These are phyloP conservation scores for Fusarium virguliforme DNA, from an alignment of 2,329 filamentous ascomycete genomes.

Conservation along the genomic window DNA sequence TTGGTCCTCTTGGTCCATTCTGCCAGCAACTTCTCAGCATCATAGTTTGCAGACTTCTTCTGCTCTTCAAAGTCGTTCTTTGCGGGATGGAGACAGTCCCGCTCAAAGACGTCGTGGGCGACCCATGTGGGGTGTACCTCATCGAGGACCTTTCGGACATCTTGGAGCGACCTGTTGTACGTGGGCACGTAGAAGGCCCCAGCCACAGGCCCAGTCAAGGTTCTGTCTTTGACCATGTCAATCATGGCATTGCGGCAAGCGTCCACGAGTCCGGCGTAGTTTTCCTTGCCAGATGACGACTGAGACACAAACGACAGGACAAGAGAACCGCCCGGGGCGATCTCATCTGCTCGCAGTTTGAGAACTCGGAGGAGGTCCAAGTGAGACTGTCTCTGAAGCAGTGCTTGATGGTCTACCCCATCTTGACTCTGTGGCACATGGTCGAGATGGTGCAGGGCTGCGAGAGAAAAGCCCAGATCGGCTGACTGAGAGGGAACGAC, in stretches of 20 bases:
- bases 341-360: not conserved
- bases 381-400: not conserved
- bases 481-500: not conserved
- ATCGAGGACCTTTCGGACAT: not conserved
- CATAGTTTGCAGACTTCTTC: not conserved
- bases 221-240: not conserved
- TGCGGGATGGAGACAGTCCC: not conserved
- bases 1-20: not conserved
- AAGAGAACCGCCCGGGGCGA: not conserved
- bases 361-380: not conserved
- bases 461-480: not conserved
- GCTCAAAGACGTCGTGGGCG: not conserved
- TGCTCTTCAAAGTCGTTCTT: not conserved
- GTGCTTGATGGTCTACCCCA: not conserved
- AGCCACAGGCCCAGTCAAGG: not conserved
- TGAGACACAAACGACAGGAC: not conserved
- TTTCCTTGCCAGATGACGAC: not conserved
- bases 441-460: not conserved
- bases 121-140: not conserved
- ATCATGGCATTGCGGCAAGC: not conserved
- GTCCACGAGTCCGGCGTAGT: not conserved
- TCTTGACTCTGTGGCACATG: not conserved
- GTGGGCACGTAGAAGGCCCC: not conserved
- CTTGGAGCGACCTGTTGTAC: not conserved
- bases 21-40: not conserved